phyloP scores from a whole-genome alignment of 345 rosid genomes.

The Eucalyptus erythrocorys region DNA sequence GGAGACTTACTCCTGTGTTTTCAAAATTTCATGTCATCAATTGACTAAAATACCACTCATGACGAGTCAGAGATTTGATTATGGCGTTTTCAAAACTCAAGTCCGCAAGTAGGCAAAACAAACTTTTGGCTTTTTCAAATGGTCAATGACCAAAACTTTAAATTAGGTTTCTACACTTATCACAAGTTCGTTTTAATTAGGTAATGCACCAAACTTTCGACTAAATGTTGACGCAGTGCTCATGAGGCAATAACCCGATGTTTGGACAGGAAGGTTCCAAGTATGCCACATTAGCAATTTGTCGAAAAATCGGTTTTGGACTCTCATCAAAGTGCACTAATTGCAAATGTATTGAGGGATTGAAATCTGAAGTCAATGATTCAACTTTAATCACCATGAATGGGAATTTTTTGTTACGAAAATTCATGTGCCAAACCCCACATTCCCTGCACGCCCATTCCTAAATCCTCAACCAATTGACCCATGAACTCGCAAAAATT shows the following conservation, averaged over 20 bases:
- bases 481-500: background rate
- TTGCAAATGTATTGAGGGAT: background rate
- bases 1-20: accelerated
- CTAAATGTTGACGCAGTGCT: background rate
- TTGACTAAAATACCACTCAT: background rate
- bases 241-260: background rate
- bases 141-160: background rate
- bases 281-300: background rate
- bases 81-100: background rate
- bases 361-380: background rate
- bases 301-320: background rate
- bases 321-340: background rate
- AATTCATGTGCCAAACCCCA: background rate
- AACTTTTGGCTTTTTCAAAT: accelerated
- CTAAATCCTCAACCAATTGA: background rate
- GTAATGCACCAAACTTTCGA: background rate
- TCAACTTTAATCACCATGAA: background rate
- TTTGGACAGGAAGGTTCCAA: background rate
- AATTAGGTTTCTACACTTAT: background rate
- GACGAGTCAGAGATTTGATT: background rate
- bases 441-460: background rate
- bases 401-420: background rate
- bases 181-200: background rate
- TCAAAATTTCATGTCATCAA: background rate
- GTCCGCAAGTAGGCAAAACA: background rate